These are phyloP conservation scores for Rhododendron ovatum DNA, from an alignment of 148 eudicot genomes.

Conservation along the genomic window DNA sequence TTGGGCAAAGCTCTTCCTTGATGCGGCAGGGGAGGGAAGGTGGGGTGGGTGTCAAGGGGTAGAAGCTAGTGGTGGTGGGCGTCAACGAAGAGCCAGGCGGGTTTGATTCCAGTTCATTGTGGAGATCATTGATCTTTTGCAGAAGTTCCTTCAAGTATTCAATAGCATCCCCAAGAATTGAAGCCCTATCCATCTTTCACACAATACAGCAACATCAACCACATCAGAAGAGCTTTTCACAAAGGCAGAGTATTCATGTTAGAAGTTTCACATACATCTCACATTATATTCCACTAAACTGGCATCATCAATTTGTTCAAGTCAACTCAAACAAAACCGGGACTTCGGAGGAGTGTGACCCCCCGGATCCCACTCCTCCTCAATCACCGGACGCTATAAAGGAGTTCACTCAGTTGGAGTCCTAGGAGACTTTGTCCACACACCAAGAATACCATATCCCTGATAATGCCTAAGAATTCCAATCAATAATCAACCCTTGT, in stretches of 20 bases:
- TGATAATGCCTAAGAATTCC: neutral
- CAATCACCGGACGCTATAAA: too few species aligned
- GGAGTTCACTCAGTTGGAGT: too few species aligned
- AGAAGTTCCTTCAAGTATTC: constrained; percentile 76
- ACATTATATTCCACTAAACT: neutral
- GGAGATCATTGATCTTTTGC: constrained; percentile 80
- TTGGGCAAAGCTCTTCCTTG: constrained; percentile 82
- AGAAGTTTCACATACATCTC: neutral
- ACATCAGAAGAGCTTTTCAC: neutral
- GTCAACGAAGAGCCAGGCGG: constrained; percentile 52
- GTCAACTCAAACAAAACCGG: neutral
- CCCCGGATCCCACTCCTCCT: too few species aligned
- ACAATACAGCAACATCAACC: neutral
- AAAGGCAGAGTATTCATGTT: neutral
- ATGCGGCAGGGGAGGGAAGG: constrained; percentile 58
- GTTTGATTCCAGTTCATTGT: constrained; percentile 68
- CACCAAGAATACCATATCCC: neutral
- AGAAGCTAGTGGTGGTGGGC: constrained; percentile 48
- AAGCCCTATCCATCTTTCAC: constrained; percentile 84
- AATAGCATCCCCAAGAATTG: constrained; percentile 86
- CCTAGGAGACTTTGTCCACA: neutral
- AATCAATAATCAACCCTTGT: neutral
- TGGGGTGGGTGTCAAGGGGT: constrained; percentile 75
- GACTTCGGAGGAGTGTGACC: too few species aligned
- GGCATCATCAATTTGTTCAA: neutral